Conservation (phyloP, 2,329 filamentous ascomycete species). For the Scleromitrula shiraiana region DNA sequence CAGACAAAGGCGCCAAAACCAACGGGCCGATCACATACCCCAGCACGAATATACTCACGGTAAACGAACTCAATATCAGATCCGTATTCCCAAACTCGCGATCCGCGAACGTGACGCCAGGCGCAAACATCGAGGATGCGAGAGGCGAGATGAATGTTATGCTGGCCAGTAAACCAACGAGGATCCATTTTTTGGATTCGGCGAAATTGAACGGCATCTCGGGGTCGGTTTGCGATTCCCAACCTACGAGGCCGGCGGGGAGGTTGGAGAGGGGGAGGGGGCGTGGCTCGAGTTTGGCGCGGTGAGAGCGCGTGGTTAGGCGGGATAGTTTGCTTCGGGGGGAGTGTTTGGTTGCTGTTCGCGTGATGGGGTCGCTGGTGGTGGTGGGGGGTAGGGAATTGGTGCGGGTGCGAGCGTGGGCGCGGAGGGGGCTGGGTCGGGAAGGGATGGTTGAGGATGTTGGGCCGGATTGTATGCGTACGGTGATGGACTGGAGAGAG, state of each 20-base stretch:
- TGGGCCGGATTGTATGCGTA: not conserved
- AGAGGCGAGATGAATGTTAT: slow-evolving; percentile 30
- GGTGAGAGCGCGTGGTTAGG: slow-evolving; percentile 19
- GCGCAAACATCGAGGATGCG: slow-evolving; percentile 54
- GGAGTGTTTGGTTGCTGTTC: slow-evolving; percentile 16
- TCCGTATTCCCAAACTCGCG: slow-evolving; percentile 44
- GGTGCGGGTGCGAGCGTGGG: not conserved
- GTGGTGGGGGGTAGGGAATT: not conserved
- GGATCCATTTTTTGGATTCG: slow-evolving; percentile 24
- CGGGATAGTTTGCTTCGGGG: slow-evolving; percentile 21
- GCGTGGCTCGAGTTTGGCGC: slow-evolving; percentile 6
- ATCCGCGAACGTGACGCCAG: slow-evolving; percentile 55
- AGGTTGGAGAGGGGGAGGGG: slow-evolving; percentile 42
- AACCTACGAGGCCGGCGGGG: slow-evolving; percentile 46
- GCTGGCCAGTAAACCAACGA: slow-evolving; percentile 26
- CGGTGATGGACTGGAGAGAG: slow-evolving; percentile 11
- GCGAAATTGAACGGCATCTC: slow-evolving; percentile 48
- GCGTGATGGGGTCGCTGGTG: slow-evolving; percentile 10
- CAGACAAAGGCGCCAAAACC: slow-evolving; percentile 42
- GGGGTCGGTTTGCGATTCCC: slow-evolving; percentile 51
- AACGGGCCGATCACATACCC: slow-evolving; percentile 23
- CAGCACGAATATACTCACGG: slow-evolving; percentile 38
- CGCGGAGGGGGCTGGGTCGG: not conserved
- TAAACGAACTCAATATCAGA: slow-evolving; percentile 44
- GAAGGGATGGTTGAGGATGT: no score